phyloP scores from a whole-genome alignment of 441 rosid genomes.

The Bruguiera hainesii region DNA sequence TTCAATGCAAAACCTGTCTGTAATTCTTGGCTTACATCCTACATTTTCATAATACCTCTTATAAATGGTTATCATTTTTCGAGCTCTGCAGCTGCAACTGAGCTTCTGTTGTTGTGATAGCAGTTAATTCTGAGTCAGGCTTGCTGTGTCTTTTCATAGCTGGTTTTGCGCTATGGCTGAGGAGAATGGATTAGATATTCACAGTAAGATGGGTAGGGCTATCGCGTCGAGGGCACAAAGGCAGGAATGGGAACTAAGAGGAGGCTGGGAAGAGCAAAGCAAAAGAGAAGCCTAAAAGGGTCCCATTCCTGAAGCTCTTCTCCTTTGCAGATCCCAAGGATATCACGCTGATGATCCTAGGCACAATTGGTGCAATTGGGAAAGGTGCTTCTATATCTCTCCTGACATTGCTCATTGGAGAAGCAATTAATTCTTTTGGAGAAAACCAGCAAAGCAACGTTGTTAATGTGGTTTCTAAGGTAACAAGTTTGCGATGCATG shows the following conservation, averaged over 20 bases:
- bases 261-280: not conserved
- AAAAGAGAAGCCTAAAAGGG: constrained; percentile 20
- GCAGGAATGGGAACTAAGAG: constrained; percentile 35
- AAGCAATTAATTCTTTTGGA: constrained; percentile 48
- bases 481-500: constrained; percentile 9
- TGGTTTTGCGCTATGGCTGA: too few species aligned
- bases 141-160: too few species aligned
- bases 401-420: constrained; percentile 56
- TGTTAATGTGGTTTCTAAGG: constrained; percentile 45
- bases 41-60: too few species aligned
- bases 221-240: not conserved
- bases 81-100: too few species aligned
- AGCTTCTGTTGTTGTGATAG: too few species aligned
- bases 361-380: constrained; percentile 51
- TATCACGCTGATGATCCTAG: constrained; percentile 44
- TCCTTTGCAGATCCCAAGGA: constrained; percentile 54
- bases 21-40: too few species aligned
- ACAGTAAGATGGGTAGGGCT: too few species aligned
- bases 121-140: too few species aligned
- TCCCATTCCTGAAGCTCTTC: constrained; percentile 57
- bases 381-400: constrained; percentile 54
- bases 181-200: too few species aligned
- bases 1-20: too few species aligned
- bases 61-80: too few species aligned
- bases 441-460: constrained; percentile 30